phyloP scores from a whole-genome alignment of 345 rosid species.

The Citrus unshiu region DNA sequence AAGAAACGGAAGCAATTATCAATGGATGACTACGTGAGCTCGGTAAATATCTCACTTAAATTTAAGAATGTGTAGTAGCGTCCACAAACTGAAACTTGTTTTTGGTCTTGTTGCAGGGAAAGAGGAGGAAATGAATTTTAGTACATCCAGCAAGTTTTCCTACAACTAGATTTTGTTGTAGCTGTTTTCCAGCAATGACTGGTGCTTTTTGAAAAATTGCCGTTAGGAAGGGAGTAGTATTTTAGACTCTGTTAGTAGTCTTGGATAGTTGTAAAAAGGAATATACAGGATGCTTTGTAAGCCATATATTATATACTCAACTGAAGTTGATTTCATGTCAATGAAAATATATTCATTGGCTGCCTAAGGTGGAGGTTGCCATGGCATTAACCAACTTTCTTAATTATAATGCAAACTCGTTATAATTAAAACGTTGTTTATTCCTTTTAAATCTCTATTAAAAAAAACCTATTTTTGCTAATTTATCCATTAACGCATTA shows the following conservation, averaged over 20 bases:
- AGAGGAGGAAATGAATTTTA: conserved; percentile 54
- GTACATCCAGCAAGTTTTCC: conserved; percentile 19
- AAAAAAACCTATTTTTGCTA: no score
- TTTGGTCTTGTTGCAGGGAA: conserved; percentile 42
- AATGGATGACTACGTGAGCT: conserved; percentile 71
- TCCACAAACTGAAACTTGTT: background rate
- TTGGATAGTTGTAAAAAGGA: conserved; percentile 6
- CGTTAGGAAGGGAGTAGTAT: background rate
- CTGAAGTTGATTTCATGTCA: background rate
- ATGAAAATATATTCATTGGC: background rate
- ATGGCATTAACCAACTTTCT: background rate
- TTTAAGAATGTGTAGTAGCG: background rate
- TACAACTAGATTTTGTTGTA: background rate
- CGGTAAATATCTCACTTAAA: conserved; percentile 33
- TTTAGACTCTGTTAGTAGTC: background rate
- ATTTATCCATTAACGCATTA: no score
- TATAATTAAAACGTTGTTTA: no score
- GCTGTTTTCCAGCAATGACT: background rate
- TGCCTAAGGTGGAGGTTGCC: background rate
- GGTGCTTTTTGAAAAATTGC: background rate
- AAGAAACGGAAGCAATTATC: conserved; percentile 85
- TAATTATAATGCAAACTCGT: background rate
- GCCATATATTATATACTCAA: background rate
- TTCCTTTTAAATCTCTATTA: no score
- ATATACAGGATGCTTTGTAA: background rate